Base-by-base conservation (phyloP, 306 rosid genomes). In the Trichosanthes cucumerina region DNA sequence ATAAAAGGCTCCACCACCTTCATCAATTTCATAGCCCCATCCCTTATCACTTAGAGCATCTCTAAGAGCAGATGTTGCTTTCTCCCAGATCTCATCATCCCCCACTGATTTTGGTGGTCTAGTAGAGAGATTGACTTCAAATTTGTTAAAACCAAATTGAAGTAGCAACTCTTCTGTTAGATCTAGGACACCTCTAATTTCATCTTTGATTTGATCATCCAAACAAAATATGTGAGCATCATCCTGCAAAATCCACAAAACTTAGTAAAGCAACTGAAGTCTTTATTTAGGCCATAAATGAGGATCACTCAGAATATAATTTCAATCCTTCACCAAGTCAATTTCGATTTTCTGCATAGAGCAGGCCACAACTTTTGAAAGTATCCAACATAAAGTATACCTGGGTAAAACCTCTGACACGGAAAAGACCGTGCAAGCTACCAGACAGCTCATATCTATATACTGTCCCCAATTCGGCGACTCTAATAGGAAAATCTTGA, bases 1-100 rank as follows among this genome's bases (percentile, higher is more conserved):
- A 80, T 95, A 95, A 85, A 95, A 95, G 50, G 99, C 99, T 81
- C 99, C 98, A 64, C 97, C 99, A 21, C 99, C 98, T 43, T 95
- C 98, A 85, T 95, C 99, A 64, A 92, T 82, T 86, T 88, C 86
- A 84, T 95, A 95, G 85, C 83, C 80, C 98, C 99, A 92, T 60
- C 98, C 96, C 84, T 95, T 95, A 63, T 91, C 93, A 79, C 92
- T 87, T 81, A 95, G 90, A 84, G 99, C 99, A 81, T 89, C 92
- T 88, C 81, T 90, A 46, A 95, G 89, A 84, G 99, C 96, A 68
- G 87, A 75, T 33, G 93, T 95, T 84, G 99, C 97, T 80, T 86
- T 92, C 73, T 83, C 93, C 99, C 99, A 92, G 75, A 92, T 86
- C 84, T 86, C 85, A 86, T 92, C 96, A 58, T 87, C 87, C 83